Base-by-base conservation (phyloP, 768 basidiomycete genomes). In the Mycena chlorophos region DNA sequence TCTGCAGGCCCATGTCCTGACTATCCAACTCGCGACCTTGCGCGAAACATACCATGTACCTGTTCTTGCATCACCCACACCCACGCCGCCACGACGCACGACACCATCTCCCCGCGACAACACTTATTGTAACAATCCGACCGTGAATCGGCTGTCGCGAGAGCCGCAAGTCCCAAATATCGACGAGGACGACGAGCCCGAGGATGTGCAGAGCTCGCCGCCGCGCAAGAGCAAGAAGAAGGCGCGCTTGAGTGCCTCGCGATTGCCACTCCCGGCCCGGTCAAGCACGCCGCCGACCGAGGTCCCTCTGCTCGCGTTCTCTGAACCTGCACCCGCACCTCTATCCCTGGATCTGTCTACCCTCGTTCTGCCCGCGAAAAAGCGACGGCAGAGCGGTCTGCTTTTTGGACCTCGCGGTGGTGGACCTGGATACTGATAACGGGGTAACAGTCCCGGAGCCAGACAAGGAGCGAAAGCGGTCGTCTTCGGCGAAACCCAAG, bases 21-120 rank as follows among this genome's bases (percentile, higher is more conserved):
- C 85, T 56, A 85, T 85, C 67, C 88, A 87, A 42, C 74, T 91
- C 34, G 75, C 71, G 25, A 76, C 80, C 49, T 78, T 91, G 40
- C 87, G 89, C 51, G 79, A 86, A 60, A 80, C 85, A 5, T 74
- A 85, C 61, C 77, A 78, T 65, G 77, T 84, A 39, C 54, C 59
- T 16, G 23, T 51, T 26, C 56, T 49, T 20, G 54, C 54, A 46
- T 56, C 58, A 28, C 31, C 60, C 51, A 43, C 57, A 22, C 54
- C 58, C 38, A 57, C 64, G 14, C 50, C 61, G 47, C 60, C 60
- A 38, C 60, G 56, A 26, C 48, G 54, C 10, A 40, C 51, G 26
- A 54, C 49, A 20, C n/a, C 51, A 19, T 55, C 60, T 3, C 60
- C 56, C 3, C 42, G 53, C 49, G 53, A 19, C 55, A 69, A 69